Evolutionary conservation across 176 grass and related monocot species (phyloP).

Genomic region (Zea mays): Zm-B73-REFERENCE-NAM-5.0 NC_050098.1:187244001-187244500

Average conservation of each 20-base stretch:
- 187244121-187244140: constrained; percentile 15
- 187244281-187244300: constrained; percentile 1
- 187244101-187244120: not conserved
- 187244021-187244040: not conserved
- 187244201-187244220: constrained; percentile 46
- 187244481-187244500: not conserved
- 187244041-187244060: not conserved
- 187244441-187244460: not conserved
- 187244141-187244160: not conserved
- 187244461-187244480: not conserved
- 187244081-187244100: not conserved
- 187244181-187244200: constrained; percentile 19
- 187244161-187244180: constrained; percentile 43
- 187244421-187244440: not conserved
- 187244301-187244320: constrained; percentile 36
- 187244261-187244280: constrained; percentile 28
- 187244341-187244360: not conserved
- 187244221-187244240: constrained; percentile 60
- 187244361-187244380: not conserved
- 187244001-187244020: constrained; percentile 42
- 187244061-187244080: not conserved
- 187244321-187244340: constrained; percentile 15
- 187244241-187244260: constrained; percentile 47
- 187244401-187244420: constrained; percentile 5
- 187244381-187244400: not conserved